Conservation (phyloP, 2,329 filamentous ascomycete species). For the Xenoacremonium recifei region DNA sequence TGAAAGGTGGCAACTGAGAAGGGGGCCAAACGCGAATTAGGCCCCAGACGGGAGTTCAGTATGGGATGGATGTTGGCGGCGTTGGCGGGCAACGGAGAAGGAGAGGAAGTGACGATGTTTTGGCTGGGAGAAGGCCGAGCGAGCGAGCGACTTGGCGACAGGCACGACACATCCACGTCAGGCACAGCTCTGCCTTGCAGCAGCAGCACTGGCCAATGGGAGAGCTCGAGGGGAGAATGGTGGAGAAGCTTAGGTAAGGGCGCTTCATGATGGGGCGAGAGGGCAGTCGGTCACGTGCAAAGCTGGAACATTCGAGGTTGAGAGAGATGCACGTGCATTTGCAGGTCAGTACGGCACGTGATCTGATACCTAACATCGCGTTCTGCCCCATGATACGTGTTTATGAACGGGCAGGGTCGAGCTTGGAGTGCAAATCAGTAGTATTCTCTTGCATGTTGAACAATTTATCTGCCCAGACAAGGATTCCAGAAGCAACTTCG, state of each 20-base stretch:
- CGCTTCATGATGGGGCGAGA: not conserved
- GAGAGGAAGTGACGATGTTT: constrained; percentile 15
- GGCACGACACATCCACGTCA: constrained; percentile 44
- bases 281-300: too few relatives aligned
- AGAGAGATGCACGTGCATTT: too few relatives aligned
- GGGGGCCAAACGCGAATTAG: not conserved
- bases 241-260: not conserved
- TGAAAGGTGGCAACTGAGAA: not conserved
- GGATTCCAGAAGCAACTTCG: too few relatives aligned
- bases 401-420: too few relatives aligned
- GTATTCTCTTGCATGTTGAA: too few relatives aligned
- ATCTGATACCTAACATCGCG: too few relatives aligned
- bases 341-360: too few relatives aligned
- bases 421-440: too few relatives aligned
- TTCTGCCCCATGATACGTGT: too few relatives aligned
- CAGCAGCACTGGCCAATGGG: constrained; percentile 24
- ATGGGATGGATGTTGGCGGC: not conserved
- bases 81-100: constrained; percentile 3
- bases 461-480: too few relatives aligned
- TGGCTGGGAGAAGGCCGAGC: too few relatives aligned
- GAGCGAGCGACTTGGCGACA: constrained; percentile 22
- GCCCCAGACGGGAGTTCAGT: not conserved
- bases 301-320: too few relatives aligned
- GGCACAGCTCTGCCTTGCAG: constrained; percentile 40
- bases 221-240: constrained; percentile 15